Conservation (phyloP, 2,329 filamentous ascomycete species). For the Apiospora saccharicola region DNA sequence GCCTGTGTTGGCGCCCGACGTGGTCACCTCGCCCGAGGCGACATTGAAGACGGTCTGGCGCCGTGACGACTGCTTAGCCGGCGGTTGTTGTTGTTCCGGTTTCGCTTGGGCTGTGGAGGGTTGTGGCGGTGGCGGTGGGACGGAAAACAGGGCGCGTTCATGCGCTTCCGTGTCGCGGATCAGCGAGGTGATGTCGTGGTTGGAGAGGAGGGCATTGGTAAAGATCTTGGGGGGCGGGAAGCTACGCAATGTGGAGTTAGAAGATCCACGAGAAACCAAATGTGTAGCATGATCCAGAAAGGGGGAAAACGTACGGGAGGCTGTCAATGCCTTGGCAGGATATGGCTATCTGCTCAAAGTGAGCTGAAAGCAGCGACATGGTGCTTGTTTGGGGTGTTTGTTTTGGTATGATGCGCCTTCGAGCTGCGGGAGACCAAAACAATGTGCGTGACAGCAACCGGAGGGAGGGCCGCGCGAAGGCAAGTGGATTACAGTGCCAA, state of each 20-base stretch:
- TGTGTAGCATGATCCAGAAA: not conserved
- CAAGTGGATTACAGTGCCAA: not conserved
- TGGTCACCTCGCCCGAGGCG: conserved; percentile 67
- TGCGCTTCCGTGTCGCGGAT: conserved; percentile 96
- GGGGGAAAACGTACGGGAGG: conserved; percentile 65
- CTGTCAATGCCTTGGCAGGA: conserved; percentile 80
- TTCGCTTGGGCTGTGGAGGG: conserved; percentile 49
- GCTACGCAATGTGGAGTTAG: conserved; percentile 51
- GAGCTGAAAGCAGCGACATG: conserved; percentile 74
- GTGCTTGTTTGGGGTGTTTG: conserved; percentile 31
- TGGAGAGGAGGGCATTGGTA: conserved; percentile 87
- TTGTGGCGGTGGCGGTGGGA: conserved; percentile 72
- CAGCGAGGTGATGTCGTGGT: conserved; percentile 90
- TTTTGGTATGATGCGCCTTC: not conserved
- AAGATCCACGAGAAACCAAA: not conserved
- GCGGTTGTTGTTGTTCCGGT: conserved; percentile 51
- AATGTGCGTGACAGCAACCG: not conserved
- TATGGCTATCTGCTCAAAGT: conserved; percentile 79
- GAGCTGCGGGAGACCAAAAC: not conserved
- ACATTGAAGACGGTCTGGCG: conserved; percentile 73
- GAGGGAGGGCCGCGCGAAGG: not conserved
- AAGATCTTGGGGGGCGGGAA: conserved; percentile 95
- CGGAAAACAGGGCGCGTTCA: conserved; percentile 93
- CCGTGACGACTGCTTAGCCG: conserved; percentile 53
- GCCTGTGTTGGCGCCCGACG: conserved; percentile 56